Conservation (phyloP, 2,329 filamentous ascomycete species). For the Biscogniauxia mediterranea region DNA sequence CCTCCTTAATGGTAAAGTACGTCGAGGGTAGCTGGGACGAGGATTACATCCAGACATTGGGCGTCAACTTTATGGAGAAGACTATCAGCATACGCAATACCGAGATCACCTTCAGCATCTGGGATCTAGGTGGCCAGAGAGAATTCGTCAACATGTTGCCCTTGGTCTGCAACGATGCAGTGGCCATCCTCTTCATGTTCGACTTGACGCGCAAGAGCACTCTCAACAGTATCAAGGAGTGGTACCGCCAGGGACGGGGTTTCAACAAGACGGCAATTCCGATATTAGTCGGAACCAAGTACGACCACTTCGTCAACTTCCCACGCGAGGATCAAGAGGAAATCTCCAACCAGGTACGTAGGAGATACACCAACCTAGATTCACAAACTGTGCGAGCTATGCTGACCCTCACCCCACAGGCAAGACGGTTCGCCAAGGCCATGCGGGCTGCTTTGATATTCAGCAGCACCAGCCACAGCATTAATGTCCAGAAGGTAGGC, state of each 20-base stretch:
- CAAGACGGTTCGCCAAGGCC: conserved; percentile 92
- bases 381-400: background rate
- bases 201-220: conserved; percentile 97
- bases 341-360: conserved; percentile 83
- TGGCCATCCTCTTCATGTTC: conserved; percentile 99
- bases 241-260: conserved; percentile 94
- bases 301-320: conserved; percentile 99
- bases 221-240: conserved; percentile 98
- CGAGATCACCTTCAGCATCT: conserved; percentile 99
- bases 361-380: background rate
- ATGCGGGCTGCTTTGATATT: conserved; percentile 98
- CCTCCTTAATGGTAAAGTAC: conserved; percentile 98
- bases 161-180: conserved; percentile 98
- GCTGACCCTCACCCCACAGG: conserved; percentile 51
- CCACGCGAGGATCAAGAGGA: conserved; percentile 96
- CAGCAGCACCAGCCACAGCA: conserved; percentile 97
- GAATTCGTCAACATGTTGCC: conserved; percentile 99
- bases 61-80: conserved; percentile 99
- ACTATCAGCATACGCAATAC: conserved; percentile 99
- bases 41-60: conserved; percentile 97
- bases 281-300: conserved; percentile 95
- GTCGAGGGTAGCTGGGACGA: conserved; percentile 99
- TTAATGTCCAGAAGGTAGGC: conserved; percentile 93
- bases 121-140: conserved; percentile 95
- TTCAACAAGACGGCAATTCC: conserved; percentile 99